A percentile compares a stretch with the other conserved stretches of the same genome.
Conservation (phyloP, 2,329 filamentous ascomycete species). For the Calonectria hongkongensis region DNA sequence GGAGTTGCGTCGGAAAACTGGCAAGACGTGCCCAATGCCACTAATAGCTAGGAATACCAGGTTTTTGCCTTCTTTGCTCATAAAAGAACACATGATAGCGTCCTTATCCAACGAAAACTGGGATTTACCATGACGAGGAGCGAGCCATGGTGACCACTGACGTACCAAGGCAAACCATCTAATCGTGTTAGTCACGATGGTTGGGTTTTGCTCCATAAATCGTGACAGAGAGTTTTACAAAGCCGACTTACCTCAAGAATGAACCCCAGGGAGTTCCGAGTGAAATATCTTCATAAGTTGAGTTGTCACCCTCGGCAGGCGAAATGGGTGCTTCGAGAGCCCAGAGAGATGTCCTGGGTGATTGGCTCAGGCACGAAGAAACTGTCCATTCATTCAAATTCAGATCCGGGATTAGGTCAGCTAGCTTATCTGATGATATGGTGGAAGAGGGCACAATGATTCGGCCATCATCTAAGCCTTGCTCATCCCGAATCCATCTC, state of each 20-base stretch:
- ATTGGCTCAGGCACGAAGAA: constrained; percentile 76
- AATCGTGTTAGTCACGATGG: constrained; percentile 30
- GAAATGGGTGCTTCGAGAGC: constrained; percentile 75
- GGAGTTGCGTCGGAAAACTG: constrained; percentile 79
- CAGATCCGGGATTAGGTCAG: constrained; percentile 74
- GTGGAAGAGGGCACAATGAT: constrained; percentile 65
- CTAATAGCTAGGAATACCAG: constrained; percentile 87
- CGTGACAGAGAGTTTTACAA: not conserved
- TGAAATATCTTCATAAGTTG: constrained; percentile 72
- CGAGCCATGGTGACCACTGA: constrained; percentile 89
- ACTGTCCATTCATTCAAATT: constrained; percentile 72
- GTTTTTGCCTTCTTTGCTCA: constrained; percentile 82
- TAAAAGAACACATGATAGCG: constrained; percentile 85
- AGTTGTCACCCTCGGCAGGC: constrained; percentile 73
- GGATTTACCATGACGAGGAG: constrained; percentile 86
- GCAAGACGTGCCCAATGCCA: constrained; percentile 81
- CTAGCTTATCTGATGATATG: constrained; percentile 64
- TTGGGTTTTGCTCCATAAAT: not conserved
- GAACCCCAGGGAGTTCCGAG: constrained; percentile 79
- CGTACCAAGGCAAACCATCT: constrained; percentile 90
- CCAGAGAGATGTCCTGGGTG: constrained; percentile 82
- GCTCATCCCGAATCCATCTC: constrained; percentile 82
- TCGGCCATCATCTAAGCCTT: constrained; percentile 78
- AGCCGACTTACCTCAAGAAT: constrained; percentile 68
- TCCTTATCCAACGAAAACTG: constrained; percentile 84